These are phyloP conservation scores for Nemania abortiva DNA, from an alignment of 2,329 filamentous ascomycete genomes.

Conservation along the genomic window DNA sequence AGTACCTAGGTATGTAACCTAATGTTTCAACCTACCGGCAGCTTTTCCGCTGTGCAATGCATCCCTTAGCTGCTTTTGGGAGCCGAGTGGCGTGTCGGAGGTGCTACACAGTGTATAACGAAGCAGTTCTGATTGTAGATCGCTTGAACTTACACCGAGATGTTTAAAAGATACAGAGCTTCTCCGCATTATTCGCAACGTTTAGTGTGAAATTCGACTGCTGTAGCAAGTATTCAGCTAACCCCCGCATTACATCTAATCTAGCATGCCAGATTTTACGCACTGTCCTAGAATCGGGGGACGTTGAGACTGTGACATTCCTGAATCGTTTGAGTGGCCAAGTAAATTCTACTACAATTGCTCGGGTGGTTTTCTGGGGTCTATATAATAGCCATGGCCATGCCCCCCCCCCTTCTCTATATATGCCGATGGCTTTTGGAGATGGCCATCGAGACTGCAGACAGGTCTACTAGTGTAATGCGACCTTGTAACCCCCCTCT, in stretches of 20 bases:
- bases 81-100: slow-evolving; percentile 11
- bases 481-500: background rate
- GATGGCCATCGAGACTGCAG: background rate
- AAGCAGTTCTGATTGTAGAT: background rate
- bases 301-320: slow-evolving; percentile 13
- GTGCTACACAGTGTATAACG: slow-evolving; percentile 14
- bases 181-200: slow-evolving; percentile 14
- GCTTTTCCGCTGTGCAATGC: background rate
- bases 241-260: slow-evolving; percentile 35
- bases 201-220: background rate
- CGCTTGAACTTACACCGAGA: background rate
- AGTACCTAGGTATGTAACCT: too few species aligned
- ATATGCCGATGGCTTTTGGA: background rate
- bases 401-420: background rate
- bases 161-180: slow-evolving; percentile 25
- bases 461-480: slow-evolving; percentile 17
- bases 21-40: too few species aligned
- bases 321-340: slow-evolving; percentile 12
- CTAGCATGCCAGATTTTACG: slow-evolving; percentile 1
- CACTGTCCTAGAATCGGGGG: slow-evolving; percentile 25
- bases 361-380: slow-evolving; percentile 17
- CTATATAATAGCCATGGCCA: background rate
- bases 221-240: slow-evolving; percentile 8
- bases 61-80: background rate
- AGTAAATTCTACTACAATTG: background rate